These are phyloP conservation scores for Entomophthora muscae DNA, from an alignment of 371 early-diverging fungal genomes.

Conservation along the genomic window DNA sequence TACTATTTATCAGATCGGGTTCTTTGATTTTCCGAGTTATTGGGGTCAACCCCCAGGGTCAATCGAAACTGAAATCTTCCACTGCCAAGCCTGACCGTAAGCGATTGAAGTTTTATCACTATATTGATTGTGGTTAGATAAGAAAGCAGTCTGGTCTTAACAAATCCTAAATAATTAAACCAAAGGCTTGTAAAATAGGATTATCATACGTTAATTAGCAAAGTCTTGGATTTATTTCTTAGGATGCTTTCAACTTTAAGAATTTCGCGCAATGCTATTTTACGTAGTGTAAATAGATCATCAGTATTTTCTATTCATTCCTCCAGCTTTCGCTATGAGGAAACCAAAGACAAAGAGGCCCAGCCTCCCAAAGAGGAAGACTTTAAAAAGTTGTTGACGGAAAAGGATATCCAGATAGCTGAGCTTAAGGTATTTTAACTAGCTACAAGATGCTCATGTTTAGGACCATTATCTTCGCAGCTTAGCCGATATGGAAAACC, in stretches of 20 bases:
- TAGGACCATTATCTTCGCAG: constrained; percentile 67
- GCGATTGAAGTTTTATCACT: too few relatives aligned
- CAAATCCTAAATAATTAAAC: too few relatives aligned
- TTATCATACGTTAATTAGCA: too few relatives aligned
- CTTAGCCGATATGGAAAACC: constrained; percentile 90
- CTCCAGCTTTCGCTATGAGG: not conserved
- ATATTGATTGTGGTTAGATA: too few relatives aligned
- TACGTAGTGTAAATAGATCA: not conserved
- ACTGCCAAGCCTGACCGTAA: too few relatives aligned
- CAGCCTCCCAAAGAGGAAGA: not conserved
- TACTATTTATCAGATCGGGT: too few relatives aligned
- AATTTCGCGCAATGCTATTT: not conserved
- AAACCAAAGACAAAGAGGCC: not conserved
- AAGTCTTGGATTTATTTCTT: too few relatives aligned
- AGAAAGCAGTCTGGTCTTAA: too few relatives aligned
- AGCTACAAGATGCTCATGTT: not conserved
- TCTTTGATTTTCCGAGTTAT: too few relatives aligned
- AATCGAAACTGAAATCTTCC: too few relatives aligned
- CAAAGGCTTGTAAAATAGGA: too few relatives aligned
- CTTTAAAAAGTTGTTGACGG: not conserved
- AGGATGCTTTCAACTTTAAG: not conserved
- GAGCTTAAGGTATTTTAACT: constrained; percentile 3
- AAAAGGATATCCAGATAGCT: constrained; percentile 1
- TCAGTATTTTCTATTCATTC: not conserved
- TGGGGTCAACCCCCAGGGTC: too few relatives aligned